Evolutionary conservation across 345 rosid genomes (phyloP), one percentile per base, ranked within the genome.

Genomic region (Salix purpurea): DNA sequence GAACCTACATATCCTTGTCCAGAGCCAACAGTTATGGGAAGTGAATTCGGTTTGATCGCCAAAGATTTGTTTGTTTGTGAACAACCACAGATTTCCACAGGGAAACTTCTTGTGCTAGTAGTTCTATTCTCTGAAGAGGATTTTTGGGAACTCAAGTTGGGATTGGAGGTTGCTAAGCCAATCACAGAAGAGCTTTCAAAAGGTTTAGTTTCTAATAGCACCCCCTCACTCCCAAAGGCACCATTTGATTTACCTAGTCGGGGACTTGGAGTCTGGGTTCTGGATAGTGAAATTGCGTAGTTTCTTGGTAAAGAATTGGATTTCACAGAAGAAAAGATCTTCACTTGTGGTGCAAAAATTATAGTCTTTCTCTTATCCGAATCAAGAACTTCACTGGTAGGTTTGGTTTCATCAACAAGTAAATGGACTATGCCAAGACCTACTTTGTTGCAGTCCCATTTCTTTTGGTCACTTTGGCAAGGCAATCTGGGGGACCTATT

Each of bases 371-470:
- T 85, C 67, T 70, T 85, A 1, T 83, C 80, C 44, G 89, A 81
- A 39, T 69, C 84, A 26, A 80, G 76, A 74, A 80, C 75, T 68
- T 73, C 69, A 16, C 82, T 81, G 0, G 21, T 72, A 84, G 32
- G 50, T 46, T 13, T 46, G 50, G 50, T 46, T 46, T 86, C 90
- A 81, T 86, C 85, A 37, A 77, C 86, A 50, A 91, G 90, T 72
- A 89, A 81, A 85, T 91, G 85, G 40, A 96, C 84, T 84, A 96
- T 91, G 85, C 98, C 87, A 80, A 96, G 82, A 26, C 99, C 99
- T 61, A 89, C 91, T 86, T 92, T 93, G 79, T 76, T 80, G 71
- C 88, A 82, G 67, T 83, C 91, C 93, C 97, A 93, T 88, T 84
- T 90, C 15, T 76, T 90, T 34, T 78, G 80, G 32, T 83, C 87